These are phyloP conservation scores for Sporothrix schenckii DNA, from an alignment of 2,329 filamentous ascomycete species.

Conservation along the genomic window DNA sequence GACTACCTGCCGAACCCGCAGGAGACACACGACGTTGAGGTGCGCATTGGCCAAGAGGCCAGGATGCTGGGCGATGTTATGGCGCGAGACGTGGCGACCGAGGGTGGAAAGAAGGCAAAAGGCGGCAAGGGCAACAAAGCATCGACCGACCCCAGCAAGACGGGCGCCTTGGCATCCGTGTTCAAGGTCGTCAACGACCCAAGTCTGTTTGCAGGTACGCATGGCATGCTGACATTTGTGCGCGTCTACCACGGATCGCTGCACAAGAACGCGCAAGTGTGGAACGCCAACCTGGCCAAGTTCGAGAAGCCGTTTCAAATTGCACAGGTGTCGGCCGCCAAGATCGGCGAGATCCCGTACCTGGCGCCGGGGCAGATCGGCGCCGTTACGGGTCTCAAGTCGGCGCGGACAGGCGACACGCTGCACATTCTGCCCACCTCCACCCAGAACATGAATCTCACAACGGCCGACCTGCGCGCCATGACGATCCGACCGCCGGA, in stretches of 20 bases:
- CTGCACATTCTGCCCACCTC: constrained; percentile 68
- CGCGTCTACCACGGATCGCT: constrained; percentile 87
- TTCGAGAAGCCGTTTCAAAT: constrained; percentile 80
- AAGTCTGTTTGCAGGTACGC: constrained; percentile 50
- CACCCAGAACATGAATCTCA: constrained; percentile 54
- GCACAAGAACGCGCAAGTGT: constrained; percentile 72
- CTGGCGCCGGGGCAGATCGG: constrained; percentile 90
- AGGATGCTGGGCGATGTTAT: constrained; percentile 51
- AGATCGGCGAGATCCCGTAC: constrained; percentile 79
- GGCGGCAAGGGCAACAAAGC: constrained; percentile 35
- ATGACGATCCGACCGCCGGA: constrained; percentile 85
- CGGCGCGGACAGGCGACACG: constrained; percentile 92
- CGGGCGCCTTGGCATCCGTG: constrained; percentile 63
- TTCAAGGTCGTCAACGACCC: constrained; percentile 96
- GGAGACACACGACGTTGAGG: constrained; percentile 34
- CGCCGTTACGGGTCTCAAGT: constrained; percentile 85
- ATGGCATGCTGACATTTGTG: constrained; percentile 88
- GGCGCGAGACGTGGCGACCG: constrained; percentile 33
- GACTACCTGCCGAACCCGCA: constrained; percentile 83
- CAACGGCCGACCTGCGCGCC: constrained; percentile 68
- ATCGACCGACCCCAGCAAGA: constrained; percentile 25
- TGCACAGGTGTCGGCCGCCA: constrained; percentile 85
- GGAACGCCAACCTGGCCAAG: constrained; percentile 82
- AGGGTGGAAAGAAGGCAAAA: constrained; percentile 42
- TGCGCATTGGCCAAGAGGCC: constrained; percentile 52